Evolutionary conservation across 768 basidiomycete species (phyloP).

Genomic region (Mrakia frigida): DNA sequence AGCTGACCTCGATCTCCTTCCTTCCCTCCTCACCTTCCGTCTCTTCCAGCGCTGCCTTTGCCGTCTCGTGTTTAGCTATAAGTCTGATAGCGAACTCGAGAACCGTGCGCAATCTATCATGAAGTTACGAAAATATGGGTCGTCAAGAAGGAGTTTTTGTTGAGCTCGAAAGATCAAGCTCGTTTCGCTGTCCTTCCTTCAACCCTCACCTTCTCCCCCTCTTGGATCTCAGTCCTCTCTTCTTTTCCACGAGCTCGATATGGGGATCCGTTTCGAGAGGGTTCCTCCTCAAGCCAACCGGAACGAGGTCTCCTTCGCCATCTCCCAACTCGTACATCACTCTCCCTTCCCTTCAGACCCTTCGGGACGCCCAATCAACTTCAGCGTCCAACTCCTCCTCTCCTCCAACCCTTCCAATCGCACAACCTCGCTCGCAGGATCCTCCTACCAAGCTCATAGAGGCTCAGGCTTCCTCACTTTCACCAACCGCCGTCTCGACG

Average conservation of each 20-base stretch:
- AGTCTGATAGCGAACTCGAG: constrained; percentile 21
- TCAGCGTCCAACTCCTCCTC: background rate
- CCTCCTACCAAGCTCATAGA: background rate
- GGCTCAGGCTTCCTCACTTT: background rate
- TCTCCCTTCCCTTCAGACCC: background rate
- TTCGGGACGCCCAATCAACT: background rate
- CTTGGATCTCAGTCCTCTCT: background rate
- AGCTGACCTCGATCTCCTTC: background rate
- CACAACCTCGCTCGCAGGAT: background rate
- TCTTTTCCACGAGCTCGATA: background rate
- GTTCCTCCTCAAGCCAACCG: background rate
- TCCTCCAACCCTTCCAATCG: background rate
- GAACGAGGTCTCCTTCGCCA: background rate
- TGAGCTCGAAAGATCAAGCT: background rate
- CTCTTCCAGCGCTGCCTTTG: constrained; percentile 7
- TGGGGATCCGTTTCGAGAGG: background rate
- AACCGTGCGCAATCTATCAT: background rate
- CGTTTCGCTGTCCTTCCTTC: background rate
- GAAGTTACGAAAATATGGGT: background rate
- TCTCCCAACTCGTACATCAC: background rate
- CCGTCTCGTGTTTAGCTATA: background rate
- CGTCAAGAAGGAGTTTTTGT: background rate
- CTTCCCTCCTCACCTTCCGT: background rate
- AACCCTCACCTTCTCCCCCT: background rate
- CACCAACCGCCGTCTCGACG: background rate